These are phyloP conservation scores for Thelonectria discophora DNA, from an alignment of 2,329 filamentous ascomycete species.

Conservation along the genomic window DNA sequence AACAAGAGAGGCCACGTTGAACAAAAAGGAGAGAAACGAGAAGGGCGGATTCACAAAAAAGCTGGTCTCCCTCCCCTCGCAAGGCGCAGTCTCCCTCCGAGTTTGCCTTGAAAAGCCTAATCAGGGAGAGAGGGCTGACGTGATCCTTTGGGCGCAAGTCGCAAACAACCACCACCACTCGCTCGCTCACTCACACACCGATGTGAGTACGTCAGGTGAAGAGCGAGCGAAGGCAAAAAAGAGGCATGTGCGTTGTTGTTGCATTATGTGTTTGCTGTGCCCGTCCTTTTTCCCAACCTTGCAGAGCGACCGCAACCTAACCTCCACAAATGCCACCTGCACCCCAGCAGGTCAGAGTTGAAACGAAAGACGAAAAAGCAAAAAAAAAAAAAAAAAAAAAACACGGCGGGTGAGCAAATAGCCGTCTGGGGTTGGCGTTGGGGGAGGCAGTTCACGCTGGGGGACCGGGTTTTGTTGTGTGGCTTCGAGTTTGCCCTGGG, in stretches of 20 bases:
- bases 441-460: not conserved
- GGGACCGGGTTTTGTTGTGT: slow-evolving; percentile 26
- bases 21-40: slow-evolving; percentile 11
- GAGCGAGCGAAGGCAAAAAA: not conserved
- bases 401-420: slow-evolving; percentile 13
- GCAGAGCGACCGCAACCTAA: too few species aligned
- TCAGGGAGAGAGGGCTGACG: slow-evolving; percentile 18
- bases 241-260: not conserved
- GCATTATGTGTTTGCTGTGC: too few species aligned
- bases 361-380: too few species aligned
- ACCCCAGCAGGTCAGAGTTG: slow-evolving; percentile 3
- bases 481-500: slow-evolving; percentile 13
- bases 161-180: too few species aligned
- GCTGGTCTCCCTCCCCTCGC: not conserved
- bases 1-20: too few species aligned
- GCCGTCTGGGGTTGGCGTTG: slow-evolving; percentile 17
- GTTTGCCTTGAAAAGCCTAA: not conserved
- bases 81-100: slow-evolving; percentile 17
- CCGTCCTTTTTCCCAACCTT: too few species aligned
- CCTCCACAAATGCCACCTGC: not conserved
- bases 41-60: not conserved
- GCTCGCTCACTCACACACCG: too few species aligned
- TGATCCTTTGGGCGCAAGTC: slow-evolving; percentile 15
- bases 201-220: not conserved
- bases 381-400: not conserved